Evolutionary conservation across 192 early-diverging fungal genomes (phyloP), one percentile per base, ranked within the genome.

Genomic region (Spinellus fusiger): DNA sequence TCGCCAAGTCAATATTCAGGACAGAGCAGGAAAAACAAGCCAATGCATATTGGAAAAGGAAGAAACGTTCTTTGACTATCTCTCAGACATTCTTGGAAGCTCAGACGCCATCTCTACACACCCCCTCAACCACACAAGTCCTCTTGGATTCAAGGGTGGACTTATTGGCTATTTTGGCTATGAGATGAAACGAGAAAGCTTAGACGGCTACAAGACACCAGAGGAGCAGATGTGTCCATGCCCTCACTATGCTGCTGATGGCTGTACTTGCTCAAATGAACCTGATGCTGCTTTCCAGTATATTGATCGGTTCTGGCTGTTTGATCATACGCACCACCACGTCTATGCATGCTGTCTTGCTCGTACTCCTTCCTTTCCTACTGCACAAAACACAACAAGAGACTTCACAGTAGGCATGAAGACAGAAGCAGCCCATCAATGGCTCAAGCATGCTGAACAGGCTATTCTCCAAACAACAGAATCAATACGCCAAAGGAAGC

Each of bases 131-230:
- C 37, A 18, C 34, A 70, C 46, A 29, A 0, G 75, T 51, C 77
- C 44, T 20, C 26, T 65, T 10, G n/a, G 69, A 38, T 96, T 96
- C 56, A 70, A 80, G n/a, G 83, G 92, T 51, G 96, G 96, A 0
- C 77, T 94, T 73, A 74, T 94, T 0, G 96, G 96, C 0, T 92
- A 89, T 64, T 87, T 95, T 76, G 93, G 91, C 0, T 98, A 98
- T 69, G 96, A 95, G 59, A 91, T 98, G 91, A 93, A 92, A 57
- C 56, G 77, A 28, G 95, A 97, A 65, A 80, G 80, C 53, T 31
- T 94, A 64, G 68, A 78, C 0, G 78, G 76, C 0, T 80, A 82
- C 49, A 40, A 51, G 1, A 62, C 59, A 7, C 78, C 80, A 18
- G 22, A 18, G 0, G 65, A 75, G 44, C 78, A 82, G 27, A 62